Percentiles rank a stretch among this genome's conserved stretches.
Evolutionary conservation across 176 grass and related monocot species (phyloP).

Genomic region (Cocos nucifera): DNA sequence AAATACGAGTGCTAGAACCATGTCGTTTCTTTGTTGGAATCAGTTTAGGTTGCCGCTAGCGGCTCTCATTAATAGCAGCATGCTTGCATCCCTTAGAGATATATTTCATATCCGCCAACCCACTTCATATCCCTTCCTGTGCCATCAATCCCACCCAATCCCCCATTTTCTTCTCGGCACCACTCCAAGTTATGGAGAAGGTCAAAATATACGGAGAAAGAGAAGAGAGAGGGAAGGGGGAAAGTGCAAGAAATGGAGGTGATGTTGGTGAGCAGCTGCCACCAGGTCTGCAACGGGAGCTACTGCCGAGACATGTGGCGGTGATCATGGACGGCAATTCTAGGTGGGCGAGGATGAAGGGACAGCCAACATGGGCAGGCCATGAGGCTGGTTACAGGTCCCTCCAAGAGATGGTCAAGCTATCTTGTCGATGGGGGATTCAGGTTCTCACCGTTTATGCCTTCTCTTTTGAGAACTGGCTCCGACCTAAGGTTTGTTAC

Average conservation of each 20-base stretch:
- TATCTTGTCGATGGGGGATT: constrained; percentile 47
- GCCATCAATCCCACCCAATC: too few species aligned
- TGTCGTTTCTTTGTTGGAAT: too few species aligned
- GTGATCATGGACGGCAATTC: constrained; percentile 83
- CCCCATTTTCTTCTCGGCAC: too few species aligned
- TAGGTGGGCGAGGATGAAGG: constrained; percentile 46
- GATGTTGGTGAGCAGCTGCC: constrained; percentile 10
- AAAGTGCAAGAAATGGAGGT: not conserved
- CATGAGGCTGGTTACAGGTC: constrained; percentile 51
- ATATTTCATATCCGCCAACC: too few species aligned
- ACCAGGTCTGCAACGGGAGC: constrained; percentile 19
- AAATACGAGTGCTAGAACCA: too few species aligned
- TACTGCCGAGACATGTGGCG: constrained; percentile 54
- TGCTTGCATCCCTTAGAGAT: too few species aligned
- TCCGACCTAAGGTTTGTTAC: constrained; percentile 37
- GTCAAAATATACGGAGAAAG: too few species aligned
- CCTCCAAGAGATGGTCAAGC: constrained; percentile 38
- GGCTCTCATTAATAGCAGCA: too few species aligned
- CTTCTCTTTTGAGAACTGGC: constrained; percentile 79
- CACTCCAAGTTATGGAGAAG: too few species aligned
- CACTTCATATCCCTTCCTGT: too few species aligned
- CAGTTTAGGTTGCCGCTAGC: too few species aligned
- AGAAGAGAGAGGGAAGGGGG: too few species aligned
- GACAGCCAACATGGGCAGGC: constrained; percentile 38
- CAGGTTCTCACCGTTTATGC: constrained; percentile 56